Percentiles rank a stretch among this genome's conserved stretches.
Evolutionary conservation across 148 eudicot genomes (phyloP).

Genomic region (Amaranthus hypochondriacus): DNA sequence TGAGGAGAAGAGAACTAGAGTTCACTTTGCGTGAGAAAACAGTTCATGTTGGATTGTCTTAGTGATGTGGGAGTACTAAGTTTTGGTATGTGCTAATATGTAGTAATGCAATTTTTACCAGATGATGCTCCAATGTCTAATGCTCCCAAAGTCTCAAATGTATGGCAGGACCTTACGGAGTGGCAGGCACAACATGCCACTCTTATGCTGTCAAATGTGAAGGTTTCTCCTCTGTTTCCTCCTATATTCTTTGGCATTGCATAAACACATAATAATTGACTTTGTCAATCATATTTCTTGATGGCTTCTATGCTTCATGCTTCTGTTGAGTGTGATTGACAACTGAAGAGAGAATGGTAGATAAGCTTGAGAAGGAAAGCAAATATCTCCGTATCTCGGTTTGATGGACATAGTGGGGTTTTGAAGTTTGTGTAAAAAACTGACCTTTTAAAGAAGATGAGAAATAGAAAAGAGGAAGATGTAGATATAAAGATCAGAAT

Average conservation of each 20-base stretch:
- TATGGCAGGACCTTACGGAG: slow-evolving; percentile 84
- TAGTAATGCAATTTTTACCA: slow-evolving; percentile 25
- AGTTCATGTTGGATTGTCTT: background rate
- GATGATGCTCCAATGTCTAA: slow-evolving; percentile 84
- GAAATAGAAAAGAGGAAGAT: too few species aligned
- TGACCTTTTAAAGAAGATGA: too few species aligned
- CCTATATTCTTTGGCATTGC: background rate
- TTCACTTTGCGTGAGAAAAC: background rate
- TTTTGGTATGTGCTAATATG: slow-evolving; percentile 11
- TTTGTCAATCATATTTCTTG: background rate
- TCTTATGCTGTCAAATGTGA: slow-evolving; percentile 69
- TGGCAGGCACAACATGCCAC: slow-evolving; percentile 97
- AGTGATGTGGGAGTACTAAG: background rate
- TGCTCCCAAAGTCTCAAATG: slow-evolving; percentile 85
- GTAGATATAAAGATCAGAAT: too few species aligned
- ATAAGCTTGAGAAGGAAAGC: background rate
- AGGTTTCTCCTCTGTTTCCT: slow-evolving; percentile 43
- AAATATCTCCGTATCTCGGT: background rate
- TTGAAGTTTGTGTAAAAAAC: background rate
- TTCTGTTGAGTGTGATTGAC: background rate
- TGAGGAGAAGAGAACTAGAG: background rate
- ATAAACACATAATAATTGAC: background rate
- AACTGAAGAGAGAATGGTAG: background rate
- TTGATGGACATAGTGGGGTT: background rate
- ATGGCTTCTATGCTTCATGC: background rate